A percentile compares a stretch with the other conserved stretches of the same genome.
Evolutionary conservation across 768 basidiomycete genomes (phyloP).

Genomic region (Nidularia sp.): DNA sequence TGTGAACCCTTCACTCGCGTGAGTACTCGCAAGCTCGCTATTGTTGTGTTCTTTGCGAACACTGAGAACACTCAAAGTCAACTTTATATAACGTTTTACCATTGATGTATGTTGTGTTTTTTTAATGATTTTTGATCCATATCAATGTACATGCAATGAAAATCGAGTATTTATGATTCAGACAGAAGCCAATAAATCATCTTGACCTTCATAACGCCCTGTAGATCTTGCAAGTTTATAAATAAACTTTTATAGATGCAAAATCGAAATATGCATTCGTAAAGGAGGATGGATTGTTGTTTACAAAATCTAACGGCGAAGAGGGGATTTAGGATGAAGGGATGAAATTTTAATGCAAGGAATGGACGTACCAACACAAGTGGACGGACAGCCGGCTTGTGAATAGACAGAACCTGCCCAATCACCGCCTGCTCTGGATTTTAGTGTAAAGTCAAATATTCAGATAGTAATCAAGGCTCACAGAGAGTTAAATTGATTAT

Average conservation of each 20-base stretch:
- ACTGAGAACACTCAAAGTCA: too few relatives aligned
- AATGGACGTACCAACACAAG: slow-evolving; percentile 41
- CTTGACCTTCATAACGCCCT: too few relatives aligned
- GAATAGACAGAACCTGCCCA: slow-evolving; percentile 51
- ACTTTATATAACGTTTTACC: too few relatives aligned
- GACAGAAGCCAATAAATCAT: too few relatives aligned
- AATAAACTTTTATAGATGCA: slow-evolving; percentile 40
- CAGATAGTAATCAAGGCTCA: slow-evolving; percentile 9
- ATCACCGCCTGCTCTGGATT: slow-evolving; percentile 33
- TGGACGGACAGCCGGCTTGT: slow-evolving; percentile 45
- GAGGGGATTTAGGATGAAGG: not conserved
- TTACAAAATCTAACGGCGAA: slow-evolving; percentile 42
- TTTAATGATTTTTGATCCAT: too few relatives aligned
- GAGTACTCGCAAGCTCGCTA: too few relatives aligned
- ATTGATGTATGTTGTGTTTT: too few relatives aligned
- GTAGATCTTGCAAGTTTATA: slow-evolving; percentile 2
- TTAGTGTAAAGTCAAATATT: not conserved
- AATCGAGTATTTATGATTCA: too few relatives aligned
- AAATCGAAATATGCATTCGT: slow-evolving; percentile 63
- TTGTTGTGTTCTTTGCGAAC: too few relatives aligned
- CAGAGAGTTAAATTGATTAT: slow-evolving; percentile 51
- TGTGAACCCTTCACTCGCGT: too few relatives aligned
- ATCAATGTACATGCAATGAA: too few relatives aligned
- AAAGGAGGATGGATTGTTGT: slow-evolving; percentile 59
- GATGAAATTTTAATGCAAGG: not conserved